These are phyloP conservation scores for Boletus vinaceobasis DNA, from an alignment of 768 basidiomycete genomes.

Conservation along the genomic window DNA sequence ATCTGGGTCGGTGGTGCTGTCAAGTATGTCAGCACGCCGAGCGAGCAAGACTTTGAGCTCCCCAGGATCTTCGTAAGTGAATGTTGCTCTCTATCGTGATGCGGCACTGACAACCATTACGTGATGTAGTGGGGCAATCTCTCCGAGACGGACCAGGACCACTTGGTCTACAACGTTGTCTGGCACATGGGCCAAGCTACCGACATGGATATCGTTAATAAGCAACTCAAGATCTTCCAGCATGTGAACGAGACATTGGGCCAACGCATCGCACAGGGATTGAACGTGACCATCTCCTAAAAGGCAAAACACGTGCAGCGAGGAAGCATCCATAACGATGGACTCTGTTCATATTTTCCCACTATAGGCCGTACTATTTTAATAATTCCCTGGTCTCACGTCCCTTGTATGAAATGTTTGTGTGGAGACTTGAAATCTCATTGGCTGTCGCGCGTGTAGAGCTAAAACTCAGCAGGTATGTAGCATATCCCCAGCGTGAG, in stretches of 20 bases:
- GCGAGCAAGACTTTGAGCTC: conserved; percentile 39
- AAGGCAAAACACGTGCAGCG: no score
- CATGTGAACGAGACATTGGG: conserved; percentile 37
- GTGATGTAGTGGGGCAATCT: conserved; percentile 31
- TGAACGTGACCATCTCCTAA: conserved; percentile 16
- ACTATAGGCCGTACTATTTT: no score
- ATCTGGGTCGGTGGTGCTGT: conserved; percentile 42
- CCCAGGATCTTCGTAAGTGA: conserved; percentile 32
- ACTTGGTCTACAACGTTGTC: conserved; percentile 37
- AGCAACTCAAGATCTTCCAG: conserved; percentile 35
- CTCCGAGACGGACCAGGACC: conserved; percentile 33
- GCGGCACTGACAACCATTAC: neutral
- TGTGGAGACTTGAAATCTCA: no score
- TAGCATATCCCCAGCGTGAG: no score
- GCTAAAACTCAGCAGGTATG: no score
- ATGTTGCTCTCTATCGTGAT: neutral
- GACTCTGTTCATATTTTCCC: no score
- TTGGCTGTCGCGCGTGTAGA: no score
- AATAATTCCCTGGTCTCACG: no score
- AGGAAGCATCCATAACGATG: no score
- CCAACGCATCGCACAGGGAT: conserved; percentile 33
- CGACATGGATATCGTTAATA: conserved; percentile 26
- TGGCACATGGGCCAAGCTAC: conserved; percentile 37
- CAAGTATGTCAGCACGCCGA: conserved; percentile 33
- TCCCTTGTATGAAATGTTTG: no score